A percentile compares a stretch with the other conserved stretches of the same genome.
Evolutionary conservation across 345 rosid species (phyloP).

Genomic region (Turnera subulata): DNA sequence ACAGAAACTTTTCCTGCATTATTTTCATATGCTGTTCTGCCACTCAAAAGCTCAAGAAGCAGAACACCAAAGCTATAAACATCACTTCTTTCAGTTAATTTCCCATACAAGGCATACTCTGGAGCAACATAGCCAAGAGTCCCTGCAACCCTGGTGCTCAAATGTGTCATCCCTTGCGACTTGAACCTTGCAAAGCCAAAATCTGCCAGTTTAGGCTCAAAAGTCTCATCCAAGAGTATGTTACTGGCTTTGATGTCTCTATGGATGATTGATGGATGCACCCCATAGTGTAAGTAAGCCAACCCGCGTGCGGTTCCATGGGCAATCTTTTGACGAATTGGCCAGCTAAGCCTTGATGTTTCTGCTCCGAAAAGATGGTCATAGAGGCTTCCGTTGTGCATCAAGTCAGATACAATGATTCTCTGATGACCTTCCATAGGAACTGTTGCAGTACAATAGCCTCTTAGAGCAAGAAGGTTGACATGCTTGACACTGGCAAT

Average conservation of each 20-base stretch:
- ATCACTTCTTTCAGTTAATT: slow-evolving; percentile 36
- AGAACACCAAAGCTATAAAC: slow-evolving; percentile 41
- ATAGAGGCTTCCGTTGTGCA: slow-evolving; percentile 37
- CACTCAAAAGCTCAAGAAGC: slow-evolving; percentile 43
- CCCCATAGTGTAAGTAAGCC: slow-evolving; percentile 40
- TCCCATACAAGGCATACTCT: slow-evolving; percentile 42
- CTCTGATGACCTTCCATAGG: slow-evolving; percentile 34
- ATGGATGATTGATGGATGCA: slow-evolving; percentile 39
- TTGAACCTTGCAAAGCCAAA: slow-evolving; percentile 46
- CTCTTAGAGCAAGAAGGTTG: slow-evolving; percentile 41
- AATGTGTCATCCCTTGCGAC: slow-evolving; percentile 33
- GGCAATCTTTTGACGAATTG: slow-evolving; percentile 32
- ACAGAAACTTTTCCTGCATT: slow-evolving; percentile 21
- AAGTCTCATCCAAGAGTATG: slow-evolving; percentile 36
- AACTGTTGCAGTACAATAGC: slow-evolving; percentile 34
- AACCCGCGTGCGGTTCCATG: slow-evolving; percentile 42
- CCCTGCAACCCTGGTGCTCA: slow-evolving; percentile 40
- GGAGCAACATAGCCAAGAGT: slow-evolving; percentile 46
- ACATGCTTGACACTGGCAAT: slow-evolving; percentile 44
- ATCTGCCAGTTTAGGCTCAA: slow-evolving; percentile 43
- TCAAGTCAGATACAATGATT: slow-evolving; percentile 35
- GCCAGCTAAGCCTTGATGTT: slow-evolving; percentile 33
- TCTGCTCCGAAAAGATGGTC: slow-evolving; percentile 34
- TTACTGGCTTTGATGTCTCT: slow-evolving; percentile 46
- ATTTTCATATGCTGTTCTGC: slow-evolving; percentile 29